Percentiles rank a stretch among this genome's conserved stretches.
phyloP scores from a whole-genome alignment of 345 rosid species.

The Salix brachista region DNA sequence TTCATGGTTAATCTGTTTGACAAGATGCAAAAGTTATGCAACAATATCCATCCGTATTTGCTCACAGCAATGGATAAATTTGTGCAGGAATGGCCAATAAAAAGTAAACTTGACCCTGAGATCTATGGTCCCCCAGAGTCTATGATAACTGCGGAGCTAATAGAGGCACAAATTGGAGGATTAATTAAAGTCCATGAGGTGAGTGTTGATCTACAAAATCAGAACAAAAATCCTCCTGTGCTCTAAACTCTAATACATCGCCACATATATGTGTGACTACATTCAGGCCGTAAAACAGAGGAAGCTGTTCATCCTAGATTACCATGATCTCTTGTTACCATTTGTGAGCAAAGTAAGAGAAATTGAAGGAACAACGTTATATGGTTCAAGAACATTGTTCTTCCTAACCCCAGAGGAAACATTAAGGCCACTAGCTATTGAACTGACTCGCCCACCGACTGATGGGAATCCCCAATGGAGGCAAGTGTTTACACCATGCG shows the following conservation, averaged over 20 bases:
- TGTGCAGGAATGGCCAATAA: neutral
- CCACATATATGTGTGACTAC: neutral
- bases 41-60: neutral
- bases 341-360: constrained; percentile 20
- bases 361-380: constrained; percentile 12
- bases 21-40: neutral
- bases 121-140: neutral
- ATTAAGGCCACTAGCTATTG: constrained; percentile 24
- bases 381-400: constrained; percentile 25
- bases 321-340: constrained; percentile 24
- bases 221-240: neutral
- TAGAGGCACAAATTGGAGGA: neutral
- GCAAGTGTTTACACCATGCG: constrained; percentile 23
- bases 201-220: neutral
- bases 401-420: constrained; percentile 19
- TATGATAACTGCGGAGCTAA: neutral
- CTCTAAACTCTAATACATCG: neutral
- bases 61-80: neutral
- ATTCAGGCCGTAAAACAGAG: constrained; percentile 16
- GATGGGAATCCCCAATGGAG: constrained; percentile 15
- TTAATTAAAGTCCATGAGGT: neutral
- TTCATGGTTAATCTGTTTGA: neutral
- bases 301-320: constrained; percentile 28
- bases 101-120: neutral
- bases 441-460: constrained; percentile 18